These are phyloP conservation scores for Prinsepia uniflora DNA, from an alignment of 306 rosid genomes.

Conservation along the genomic window DNA sequence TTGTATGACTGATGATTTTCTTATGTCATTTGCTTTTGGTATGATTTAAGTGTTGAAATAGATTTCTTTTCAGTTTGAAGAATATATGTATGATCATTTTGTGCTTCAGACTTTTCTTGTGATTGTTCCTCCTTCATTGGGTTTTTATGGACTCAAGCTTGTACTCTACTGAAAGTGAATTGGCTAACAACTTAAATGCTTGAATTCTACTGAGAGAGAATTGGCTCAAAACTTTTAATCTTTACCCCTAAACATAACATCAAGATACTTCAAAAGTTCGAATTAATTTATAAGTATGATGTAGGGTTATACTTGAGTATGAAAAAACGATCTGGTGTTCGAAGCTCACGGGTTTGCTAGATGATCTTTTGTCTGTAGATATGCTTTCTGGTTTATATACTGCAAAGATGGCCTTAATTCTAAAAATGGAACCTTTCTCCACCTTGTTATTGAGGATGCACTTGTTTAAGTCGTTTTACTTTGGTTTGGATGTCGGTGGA, in stretches of 20 bases:
- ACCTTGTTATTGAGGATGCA: background rate
- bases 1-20: background rate
- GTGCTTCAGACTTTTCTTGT: background rate
- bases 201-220: background rate
- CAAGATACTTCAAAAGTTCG: background rate
- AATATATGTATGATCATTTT: background rate
- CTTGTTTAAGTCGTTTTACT: background rate
- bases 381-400: background rate
- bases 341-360: background rate
- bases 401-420: background rate
- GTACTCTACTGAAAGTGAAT: background rate
- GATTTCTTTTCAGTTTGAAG: background rate
- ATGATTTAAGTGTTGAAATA: too few relatives aligned
- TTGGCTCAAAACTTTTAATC: background rate
- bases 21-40: background rate
- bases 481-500: background rate
- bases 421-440: background rate
- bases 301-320: background rate
- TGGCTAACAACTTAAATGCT: background rate
- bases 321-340: background rate
- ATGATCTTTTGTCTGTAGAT: conserved; percentile 1
- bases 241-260: background rate
- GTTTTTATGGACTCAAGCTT: background rate
- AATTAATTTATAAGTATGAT: background rate
- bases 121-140: background rate